phyloP scores from a whole-genome alignment of 768 basidiomycete genomes.

The Lentinula detonsa region DNA sequence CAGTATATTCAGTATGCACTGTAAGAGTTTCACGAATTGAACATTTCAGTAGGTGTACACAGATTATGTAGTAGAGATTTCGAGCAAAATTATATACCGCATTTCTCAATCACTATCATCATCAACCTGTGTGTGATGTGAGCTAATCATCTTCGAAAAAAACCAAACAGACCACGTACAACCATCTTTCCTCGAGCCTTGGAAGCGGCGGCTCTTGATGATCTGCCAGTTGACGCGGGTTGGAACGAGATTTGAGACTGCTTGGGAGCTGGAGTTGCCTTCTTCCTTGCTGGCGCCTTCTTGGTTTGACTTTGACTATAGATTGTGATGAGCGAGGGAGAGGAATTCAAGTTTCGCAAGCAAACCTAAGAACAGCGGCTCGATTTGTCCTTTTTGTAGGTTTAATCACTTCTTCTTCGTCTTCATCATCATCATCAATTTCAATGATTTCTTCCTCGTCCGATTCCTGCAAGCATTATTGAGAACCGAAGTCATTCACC shows the following conservation, averaged over 20 bases:
- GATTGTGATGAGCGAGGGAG: neutral
- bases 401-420: slow-evolving; percentile 39
- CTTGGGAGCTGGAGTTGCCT: slow-evolving; percentile 29
- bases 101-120: slow-evolving; percentile 11
- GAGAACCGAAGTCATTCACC: neutral
- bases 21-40: too few relatives aligned
- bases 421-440: slow-evolving; percentile 42
- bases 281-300: slow-evolving; percentile 49
- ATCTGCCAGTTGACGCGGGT: slow-evolving; percentile 42
- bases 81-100: too few relatives aligned
- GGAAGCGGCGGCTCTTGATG: slow-evolving; percentile 63
- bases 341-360: slow-evolving; percentile 1
- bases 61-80: too few relatives aligned
- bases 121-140: neutral
- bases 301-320: slow-evolving; percentile 32
- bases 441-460: slow-evolving; percentile 50
- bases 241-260: slow-evolving; percentile 62
- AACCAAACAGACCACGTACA: slow-evolving; percentile 20
- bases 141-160: neutral
- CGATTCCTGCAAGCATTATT: slow-evolving; percentile 30
- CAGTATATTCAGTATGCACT: too few relatives aligned
- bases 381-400: slow-evolving; percentile 54
- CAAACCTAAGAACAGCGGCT: slow-evolving; percentile 60
- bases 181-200: slow-evolving; percentile 62
- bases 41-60: too few relatives aligned